Conservation (phyloP, 176 grass and related monocot genomes). For the Triticum timopheevii region DNA sequence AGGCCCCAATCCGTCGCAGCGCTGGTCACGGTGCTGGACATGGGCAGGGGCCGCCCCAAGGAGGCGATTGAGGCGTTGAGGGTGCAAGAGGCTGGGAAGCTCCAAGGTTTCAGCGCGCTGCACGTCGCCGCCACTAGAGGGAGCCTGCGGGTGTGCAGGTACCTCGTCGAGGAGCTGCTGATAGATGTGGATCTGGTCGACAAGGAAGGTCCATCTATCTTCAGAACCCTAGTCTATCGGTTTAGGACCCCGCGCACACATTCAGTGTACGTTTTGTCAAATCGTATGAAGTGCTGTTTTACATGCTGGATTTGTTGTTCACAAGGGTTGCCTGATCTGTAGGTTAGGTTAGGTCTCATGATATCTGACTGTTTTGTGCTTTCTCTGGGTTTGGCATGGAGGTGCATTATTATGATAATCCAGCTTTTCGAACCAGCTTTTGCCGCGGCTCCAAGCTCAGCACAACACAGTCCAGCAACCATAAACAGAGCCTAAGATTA, state of each 20-base stretch:
- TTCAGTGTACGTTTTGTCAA: not conserved
- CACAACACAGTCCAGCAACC: too few species aligned
- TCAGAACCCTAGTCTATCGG: not conserved
- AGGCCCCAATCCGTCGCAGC: not conserved
- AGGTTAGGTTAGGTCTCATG: not conserved
- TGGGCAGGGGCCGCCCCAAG: not conserved
- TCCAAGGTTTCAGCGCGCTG: not conserved
- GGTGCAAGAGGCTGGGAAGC: not conserved
- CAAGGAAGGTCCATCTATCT: not conserved
- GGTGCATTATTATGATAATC: too few species aligned
- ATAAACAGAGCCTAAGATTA: not conserved
- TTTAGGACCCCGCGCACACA: not conserved
- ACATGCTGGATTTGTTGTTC: not conserved
- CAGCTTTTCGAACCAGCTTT: too few species aligned
- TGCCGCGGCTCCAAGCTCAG: too few species aligned
- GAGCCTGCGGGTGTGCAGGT: not conserved
- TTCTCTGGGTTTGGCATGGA: not conserved
- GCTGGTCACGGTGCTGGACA: not conserved
- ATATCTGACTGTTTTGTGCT: not conserved
- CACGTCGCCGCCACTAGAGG: not conserved
- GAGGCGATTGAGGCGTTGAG: not conserved
- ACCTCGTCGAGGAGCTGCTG: not conserved
- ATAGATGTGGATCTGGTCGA: constrained; percentile 9
- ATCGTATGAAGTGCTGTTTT: not conserved
- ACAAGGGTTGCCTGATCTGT: not conserved